Conservation (phyloP, 768 basidiomycete genomes). For the Hydnomerulius pinastri region DNA sequence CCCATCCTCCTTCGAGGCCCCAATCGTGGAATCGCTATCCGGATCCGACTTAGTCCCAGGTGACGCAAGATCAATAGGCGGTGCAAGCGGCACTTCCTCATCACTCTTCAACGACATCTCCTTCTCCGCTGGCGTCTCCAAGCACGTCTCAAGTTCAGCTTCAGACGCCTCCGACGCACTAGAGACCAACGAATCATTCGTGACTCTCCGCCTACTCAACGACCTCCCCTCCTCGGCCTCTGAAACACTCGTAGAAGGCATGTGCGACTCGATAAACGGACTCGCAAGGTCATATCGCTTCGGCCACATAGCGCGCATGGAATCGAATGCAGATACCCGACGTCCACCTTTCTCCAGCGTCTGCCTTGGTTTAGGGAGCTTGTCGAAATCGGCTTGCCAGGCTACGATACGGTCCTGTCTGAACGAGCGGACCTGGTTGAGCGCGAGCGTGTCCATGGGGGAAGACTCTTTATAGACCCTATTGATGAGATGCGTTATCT, state of each 20-base stretch:
- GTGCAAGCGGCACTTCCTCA: slow-evolving; percentile 12
- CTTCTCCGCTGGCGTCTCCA: slow-evolving; percentile 25
- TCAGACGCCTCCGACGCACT: slow-evolving; percentile 78
- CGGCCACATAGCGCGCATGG: slow-evolving; percentile 75
- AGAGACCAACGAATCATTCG: slow-evolving; percentile 58
- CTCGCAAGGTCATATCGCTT: slow-evolving; percentile 56
- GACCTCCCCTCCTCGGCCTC: slow-evolving; percentile 71
- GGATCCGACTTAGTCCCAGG: slow-evolving; percentile 52
- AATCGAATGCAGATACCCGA: slow-evolving; percentile 63
- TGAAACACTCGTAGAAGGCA: slow-evolving; percentile 67
- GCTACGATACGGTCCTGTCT: slow-evolving; percentile 93
- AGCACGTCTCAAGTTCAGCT: slow-evolving; percentile 45
- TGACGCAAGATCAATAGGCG: slow-evolving; percentile 10
- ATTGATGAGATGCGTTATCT: slow-evolving; percentile 74
- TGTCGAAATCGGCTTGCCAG: slow-evolving; percentile 95
- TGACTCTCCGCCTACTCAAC: slow-evolving; percentile 46
- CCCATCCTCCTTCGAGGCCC: slow-evolving; percentile 43
- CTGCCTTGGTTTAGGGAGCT: slow-evolving; percentile 72
- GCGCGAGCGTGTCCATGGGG: slow-evolving; percentile 82
- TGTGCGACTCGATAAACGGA: slow-evolving; percentile 52
- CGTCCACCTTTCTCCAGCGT: slow-evolving; percentile 51
- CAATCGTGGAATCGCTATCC: slow-evolving; percentile 87
- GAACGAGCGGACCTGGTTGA: slow-evolving; percentile 83
- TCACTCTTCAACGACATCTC: slow-evolving; percentile 16
- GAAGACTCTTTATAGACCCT: slow-evolving; percentile 77